These are phyloP conservation scores for Aspergillus ostianus DNA, from an alignment of 495 filamentous ascomycete species.

Conservation along the genomic window DNA sequence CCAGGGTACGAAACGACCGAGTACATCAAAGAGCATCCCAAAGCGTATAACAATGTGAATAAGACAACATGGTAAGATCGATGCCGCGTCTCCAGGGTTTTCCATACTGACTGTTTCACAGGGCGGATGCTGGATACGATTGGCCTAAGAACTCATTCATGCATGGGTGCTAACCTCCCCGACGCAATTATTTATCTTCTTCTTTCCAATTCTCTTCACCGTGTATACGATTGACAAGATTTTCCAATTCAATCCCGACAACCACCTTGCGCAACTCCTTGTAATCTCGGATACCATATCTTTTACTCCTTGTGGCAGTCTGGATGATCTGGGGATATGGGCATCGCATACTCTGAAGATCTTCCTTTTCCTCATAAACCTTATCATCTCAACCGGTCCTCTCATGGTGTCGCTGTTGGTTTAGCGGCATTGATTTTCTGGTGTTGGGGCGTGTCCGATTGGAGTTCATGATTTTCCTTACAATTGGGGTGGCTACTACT, in stretches of 20 bases:
- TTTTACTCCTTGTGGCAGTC: background rate
- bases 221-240: background rate
- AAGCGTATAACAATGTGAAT: constrained; percentile 65
- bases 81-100: constrained; percentile 1
- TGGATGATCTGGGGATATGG: background rate
- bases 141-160: constrained; percentile 52
- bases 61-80: constrained; percentile 47
- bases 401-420: background rate
- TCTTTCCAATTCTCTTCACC: background rate
- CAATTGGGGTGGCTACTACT: background rate
- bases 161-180: constrained; percentile 33
- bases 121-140: constrained; percentile 39
- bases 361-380: background rate
- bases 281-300: background rate
- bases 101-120: constrained; percentile 18
- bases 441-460: background rate
- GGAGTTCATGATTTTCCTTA: background rate
- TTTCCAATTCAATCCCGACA: background rate
- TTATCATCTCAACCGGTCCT: background rate
- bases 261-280: background rate
- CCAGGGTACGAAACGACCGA: constrained; percentile 63
- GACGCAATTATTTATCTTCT: background rate
- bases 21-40: constrained; percentile 66
- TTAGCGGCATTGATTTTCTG: background rate
- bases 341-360: background rate